A percentile compares a stretch with the other conserved stretches of the same genome.
Evolutionary conservation across 179 eudicot genomes (phyloP).

Genomic region (Vitellaria paradoxa): DNA sequence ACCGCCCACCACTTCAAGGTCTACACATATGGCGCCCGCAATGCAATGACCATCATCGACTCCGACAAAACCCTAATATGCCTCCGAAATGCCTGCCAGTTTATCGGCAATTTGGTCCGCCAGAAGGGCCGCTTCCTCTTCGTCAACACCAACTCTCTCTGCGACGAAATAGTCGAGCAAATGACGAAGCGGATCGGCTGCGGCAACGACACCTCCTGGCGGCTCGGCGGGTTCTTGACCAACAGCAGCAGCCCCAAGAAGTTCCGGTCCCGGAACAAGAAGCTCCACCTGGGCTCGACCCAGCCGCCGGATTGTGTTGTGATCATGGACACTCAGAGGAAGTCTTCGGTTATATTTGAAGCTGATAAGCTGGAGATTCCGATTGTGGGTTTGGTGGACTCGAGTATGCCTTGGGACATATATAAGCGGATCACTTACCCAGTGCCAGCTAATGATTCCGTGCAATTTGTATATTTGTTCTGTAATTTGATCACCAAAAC

Average conservation of each 20-base stretch:
- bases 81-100: constrained; percentile 71
- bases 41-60: constrained; percentile 62
- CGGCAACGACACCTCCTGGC: constrained; percentile 52
- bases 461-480: constrained; percentile 84
- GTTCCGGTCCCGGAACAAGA: constrained; percentile 70
- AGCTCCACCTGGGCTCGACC: constrained; percentile 48
- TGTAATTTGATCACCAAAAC: constrained; percentile 95
- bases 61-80: constrained; percentile 90
- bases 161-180: constrained; percentile 68
- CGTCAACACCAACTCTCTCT: constrained; percentile 80
- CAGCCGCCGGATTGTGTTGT: constrained; percentile 81
- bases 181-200: constrained; percentile 55
- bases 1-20: constrained; percentile 65
- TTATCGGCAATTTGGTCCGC: constrained; percentile 57
- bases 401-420: constrained; percentile 54
- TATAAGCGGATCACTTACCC: constrained; percentile 75
- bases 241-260: constrained; percentile 72
- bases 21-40: constrained; percentile 65
- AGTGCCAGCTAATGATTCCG: constrained; percentile 73
- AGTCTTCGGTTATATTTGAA: constrained; percentile 64
- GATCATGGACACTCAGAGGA: constrained; percentile 66
- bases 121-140: constrained; percentile 56
- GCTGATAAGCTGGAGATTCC: constrained; percentile 73
- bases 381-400: constrained; percentile 73
- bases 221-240: constrained; percentile 68